These are phyloP conservation scores for Ceratopteris richardii DNA, from an alignment of 75 land plant species.

Conservation along the genomic window DNA sequence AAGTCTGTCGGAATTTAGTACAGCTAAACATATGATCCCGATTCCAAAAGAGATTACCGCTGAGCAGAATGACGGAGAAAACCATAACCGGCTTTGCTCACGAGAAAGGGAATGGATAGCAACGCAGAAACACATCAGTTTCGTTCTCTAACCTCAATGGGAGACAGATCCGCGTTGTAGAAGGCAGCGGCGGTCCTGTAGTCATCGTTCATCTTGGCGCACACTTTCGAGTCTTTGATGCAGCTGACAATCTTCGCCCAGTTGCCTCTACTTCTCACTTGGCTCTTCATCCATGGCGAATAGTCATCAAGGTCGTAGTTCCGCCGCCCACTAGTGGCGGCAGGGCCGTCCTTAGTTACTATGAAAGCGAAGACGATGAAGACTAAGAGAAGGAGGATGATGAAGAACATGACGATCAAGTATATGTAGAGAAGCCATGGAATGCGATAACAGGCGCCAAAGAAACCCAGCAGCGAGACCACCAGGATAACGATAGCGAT, in stretches of 20 bases:
- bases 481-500: conserved; percentile 72
- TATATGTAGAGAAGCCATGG: conserved; percentile 57
- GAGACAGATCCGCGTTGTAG: conserved; percentile 16
- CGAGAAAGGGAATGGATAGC: too few species aligned
- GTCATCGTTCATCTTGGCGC: conserved; percentile 1
- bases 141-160: conserved; percentile 44
- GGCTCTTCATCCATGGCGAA: conserved; percentile 57
- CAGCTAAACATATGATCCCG: too few species aligned
- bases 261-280: conserved; percentile 30
- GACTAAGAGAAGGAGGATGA: conserved; percentile 56
- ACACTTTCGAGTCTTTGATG: conserved; percentile 26
- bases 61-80: too few species aligned
- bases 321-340: conserved; percentile 35
- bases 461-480: conserved; percentile 71
- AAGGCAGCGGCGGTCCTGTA: conserved; percentile 10
- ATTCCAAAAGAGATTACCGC: too few species aligned
- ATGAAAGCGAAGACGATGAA: conserved; percentile 70
- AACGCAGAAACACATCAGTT: too few species aligned
- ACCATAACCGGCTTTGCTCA: too few species aligned
- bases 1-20: too few species aligned
- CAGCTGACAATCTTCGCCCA: conserved; percentile 31
- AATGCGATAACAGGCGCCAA: conserved; percentile 68
- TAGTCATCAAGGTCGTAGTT: conserved; percentile 69
- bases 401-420: conserved; percentile 62
- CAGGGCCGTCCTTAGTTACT: conserved; percentile 49